A percentile compares a stretch with the other conserved stretches of the same genome.
Evolutionary conservation across 805 yeast genomes (phyloP).

Genomic region (Candida pseudoglaebosa): DNA sequence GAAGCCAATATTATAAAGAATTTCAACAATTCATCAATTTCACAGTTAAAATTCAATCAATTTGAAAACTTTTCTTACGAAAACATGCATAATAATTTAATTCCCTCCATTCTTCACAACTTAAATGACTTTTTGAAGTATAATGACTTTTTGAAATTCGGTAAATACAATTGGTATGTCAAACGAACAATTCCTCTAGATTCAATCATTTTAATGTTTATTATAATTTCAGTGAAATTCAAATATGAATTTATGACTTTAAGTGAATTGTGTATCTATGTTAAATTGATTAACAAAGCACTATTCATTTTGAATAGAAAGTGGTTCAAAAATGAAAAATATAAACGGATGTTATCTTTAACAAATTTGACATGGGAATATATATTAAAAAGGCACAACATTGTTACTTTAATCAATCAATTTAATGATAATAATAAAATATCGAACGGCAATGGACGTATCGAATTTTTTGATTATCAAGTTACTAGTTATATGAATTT

Average conservation of each 20-base stretch:
- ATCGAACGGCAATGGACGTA: slow-evolving; percentile 13
- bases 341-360: slow-evolving; percentile 41
- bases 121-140: slow-evolving; percentile 52
- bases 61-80: slow-evolving; percentile 44
- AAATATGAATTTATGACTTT: slow-evolving; percentile 38
- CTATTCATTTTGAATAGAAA: slow-evolving; percentile 39
- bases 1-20: slow-evolving; percentile 38
- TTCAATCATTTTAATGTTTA: slow-evolving; percentile 49
- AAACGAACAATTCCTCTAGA: slow-evolving; percentile 60
- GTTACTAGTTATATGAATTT: slow-evolving; percentile 35
- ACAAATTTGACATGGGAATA: slow-evolving; percentile 42
- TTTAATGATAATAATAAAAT: slow-evolving; percentile 19
- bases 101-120: slow-evolving; percentile 56
- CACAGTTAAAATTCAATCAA: slow-evolving; percentile 33
- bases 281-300: slow-evolving; percentile 38
- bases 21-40: slow-evolving; percentile 33
- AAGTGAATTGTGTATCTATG: slow-evolving; percentile 34
- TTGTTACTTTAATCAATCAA: slow-evolving; percentile 25
- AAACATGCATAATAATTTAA: slow-evolving; percentile 48
- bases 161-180: slow-evolving; percentile 58
- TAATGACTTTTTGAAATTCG: slow-evolving; percentile 49
- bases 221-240: slow-evolving; percentile 51
- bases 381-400: slow-evolving; percentile 32
- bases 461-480: slow-evolving; percentile 40
- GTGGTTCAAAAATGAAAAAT: slow-evolving; percentile 45